phyloP scores from a whole-genome alignment of 2,329 filamentous ascomycete genomes.

The Pseudonectria buxi region DNA sequence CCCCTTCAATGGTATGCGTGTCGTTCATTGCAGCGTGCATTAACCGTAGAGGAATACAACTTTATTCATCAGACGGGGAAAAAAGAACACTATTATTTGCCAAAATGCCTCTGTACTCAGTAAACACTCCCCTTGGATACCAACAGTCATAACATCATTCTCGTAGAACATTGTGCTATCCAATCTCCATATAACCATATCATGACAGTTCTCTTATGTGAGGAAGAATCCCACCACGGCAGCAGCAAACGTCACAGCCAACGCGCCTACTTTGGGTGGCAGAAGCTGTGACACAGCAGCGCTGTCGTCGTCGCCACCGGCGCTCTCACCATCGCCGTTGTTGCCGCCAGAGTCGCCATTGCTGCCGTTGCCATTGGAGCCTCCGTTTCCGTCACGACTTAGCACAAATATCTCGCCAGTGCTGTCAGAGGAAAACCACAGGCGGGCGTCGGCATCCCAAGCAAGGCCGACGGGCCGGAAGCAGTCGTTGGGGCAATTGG shows the following conservation, averaged over 20 bases:
- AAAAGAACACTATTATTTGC: too few species aligned
- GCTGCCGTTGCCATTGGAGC: conserved; percentile 5
- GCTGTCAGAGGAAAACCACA: conserved; percentile 57
- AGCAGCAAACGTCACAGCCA: conserved; percentile 23
- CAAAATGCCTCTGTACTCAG: too few species aligned
- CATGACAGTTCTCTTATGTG: conserved; percentile 7
- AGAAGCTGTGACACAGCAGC: conserved; percentile 13
- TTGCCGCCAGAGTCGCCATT: conserved; percentile 1
- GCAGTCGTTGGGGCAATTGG: conserved; percentile 48
- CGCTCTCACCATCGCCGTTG: conserved; percentile 3
- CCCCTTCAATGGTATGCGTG: too few species aligned
- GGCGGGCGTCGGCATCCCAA: conserved; percentile 41
- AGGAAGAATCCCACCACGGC: conserved; percentile 23
- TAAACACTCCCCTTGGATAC: too few species aligned
- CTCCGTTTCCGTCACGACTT: conserved; percentile 11
- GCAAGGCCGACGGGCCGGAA: conserved; percentile 58
- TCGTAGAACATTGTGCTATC: too few species aligned
- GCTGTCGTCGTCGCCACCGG: conserved; percentile 11
- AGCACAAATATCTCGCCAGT: conserved; percentile 62
- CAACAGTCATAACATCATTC: too few species aligned
- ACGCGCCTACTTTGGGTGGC: conserved; percentile 11
- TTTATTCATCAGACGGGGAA: too few species aligned
- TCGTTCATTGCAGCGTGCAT: too few species aligned
- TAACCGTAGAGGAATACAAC: too few species aligned
- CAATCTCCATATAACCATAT: too few species aligned